phyloP scores from a whole-genome alignment of 495 filamentous ascomycete genomes.

The Cetradonia linearis region DNA sequence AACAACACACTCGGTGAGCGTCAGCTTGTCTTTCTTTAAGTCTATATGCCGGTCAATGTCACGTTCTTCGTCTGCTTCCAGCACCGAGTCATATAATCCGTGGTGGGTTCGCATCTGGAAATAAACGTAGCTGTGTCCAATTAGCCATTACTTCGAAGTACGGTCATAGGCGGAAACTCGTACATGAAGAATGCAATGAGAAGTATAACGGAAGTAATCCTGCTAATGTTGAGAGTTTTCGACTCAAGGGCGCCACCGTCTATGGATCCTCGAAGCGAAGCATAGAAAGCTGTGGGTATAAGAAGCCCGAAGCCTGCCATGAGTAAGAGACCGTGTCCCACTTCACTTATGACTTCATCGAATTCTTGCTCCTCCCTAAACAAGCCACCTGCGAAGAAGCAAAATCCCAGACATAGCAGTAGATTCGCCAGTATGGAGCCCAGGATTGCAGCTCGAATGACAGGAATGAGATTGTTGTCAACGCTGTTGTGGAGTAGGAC shows the following conservation, averaged over 20 bases:
- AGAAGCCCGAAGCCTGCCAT: conserved; percentile 75
- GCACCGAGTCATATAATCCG: conserved; percentile 60
- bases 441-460: conserved; percentile 75
- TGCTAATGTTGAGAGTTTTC: conserved; percentile 57
- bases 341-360: conserved; percentile 68
- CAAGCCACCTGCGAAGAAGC: conserved; percentile 69
- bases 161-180: conserved; percentile 14
- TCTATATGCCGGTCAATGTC: conserved; percentile 63
- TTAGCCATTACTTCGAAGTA: conserved; percentile 18
- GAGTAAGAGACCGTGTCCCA: conserved; percentile 67
- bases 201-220: conserved; percentile 66
- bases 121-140: conserved; percentile 49
- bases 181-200: conserved; percentile 62
- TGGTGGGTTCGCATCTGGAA: conserved; percentile 82
- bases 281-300: conserved; percentile 69
- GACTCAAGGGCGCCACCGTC: conserved; percentile 34
- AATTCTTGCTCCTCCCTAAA: conserved; percentile 55
- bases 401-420: conserved; percentile 62
- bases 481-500: conserved; percentile 45
- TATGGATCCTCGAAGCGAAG: conserved; percentile 41
- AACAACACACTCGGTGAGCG: conserved; percentile 61
- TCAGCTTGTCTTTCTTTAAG: conserved; percentile 57
- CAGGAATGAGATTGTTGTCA: conserved; percentile 44
- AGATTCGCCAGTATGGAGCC: conserved; percentile 75
- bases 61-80: conserved; percentile 59